Conservation (phyloP, 257 asterid species). For the Ilex asprella region DNA sequence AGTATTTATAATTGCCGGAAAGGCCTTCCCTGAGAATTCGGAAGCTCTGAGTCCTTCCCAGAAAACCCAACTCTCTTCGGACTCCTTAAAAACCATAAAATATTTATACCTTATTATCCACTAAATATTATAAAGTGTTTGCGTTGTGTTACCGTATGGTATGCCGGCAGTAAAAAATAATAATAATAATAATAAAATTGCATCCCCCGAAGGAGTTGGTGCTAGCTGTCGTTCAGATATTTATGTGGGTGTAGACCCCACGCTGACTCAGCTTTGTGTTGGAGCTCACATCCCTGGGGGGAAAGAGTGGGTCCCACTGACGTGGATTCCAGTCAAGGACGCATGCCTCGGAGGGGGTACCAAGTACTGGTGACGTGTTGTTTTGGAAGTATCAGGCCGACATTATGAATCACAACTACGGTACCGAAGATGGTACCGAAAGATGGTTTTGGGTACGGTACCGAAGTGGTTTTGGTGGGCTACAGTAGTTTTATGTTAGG, state of each 20-base stretch:
- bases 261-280: neutral
- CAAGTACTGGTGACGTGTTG: neutral
- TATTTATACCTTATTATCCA: neutral
- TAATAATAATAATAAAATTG: no score
- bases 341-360: neutral
- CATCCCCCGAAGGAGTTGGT: no score
- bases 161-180: no score
- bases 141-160: no score
- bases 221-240: neutral
- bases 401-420: no score
- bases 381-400: no score
- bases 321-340: neutral
- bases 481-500: no score
- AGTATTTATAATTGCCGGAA: constrained; percentile 79
- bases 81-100: neutral
- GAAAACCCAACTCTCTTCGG: constrained; percentile 27
- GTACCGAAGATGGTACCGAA: no score
- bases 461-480: no score
- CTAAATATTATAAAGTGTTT: no score
- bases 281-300: neutral
- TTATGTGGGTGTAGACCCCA: neutral
- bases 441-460: no score
- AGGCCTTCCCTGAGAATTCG: constrained; percentile 91
- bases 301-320: neutral
- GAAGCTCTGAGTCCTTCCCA: constrained; percentile 54